These are phyloP conservation scores for Luvunga scandens DNA, from an alignment of 345 rosid species.

Conservation along the genomic window DNA sequence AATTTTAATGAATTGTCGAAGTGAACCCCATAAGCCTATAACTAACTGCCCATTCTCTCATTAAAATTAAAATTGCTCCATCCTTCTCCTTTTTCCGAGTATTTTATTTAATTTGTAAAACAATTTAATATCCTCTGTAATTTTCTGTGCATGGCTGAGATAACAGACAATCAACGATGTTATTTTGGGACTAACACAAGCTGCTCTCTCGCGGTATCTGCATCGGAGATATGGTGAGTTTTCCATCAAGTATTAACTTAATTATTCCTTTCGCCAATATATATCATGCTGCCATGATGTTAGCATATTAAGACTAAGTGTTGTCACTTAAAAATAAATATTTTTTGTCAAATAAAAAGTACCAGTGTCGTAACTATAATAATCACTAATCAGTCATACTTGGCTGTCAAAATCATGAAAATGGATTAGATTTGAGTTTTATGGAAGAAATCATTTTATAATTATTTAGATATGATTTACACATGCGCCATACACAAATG, in stretches of 20 bases:
- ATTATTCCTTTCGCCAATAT: background rate
- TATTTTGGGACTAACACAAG: constrained; percentile 60
- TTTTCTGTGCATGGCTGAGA: background rate
- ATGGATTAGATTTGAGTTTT: no score
- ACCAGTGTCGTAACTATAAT: no score
- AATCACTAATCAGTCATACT: no score
- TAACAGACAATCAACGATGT: constrained; percentile 77
- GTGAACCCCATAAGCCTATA: background rate
- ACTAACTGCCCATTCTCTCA: background rate
- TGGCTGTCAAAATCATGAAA: no score
- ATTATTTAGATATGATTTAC: no score
- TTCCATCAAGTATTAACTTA: background rate
- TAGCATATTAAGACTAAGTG: background rate
- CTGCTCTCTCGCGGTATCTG: constrained; percentile 65
- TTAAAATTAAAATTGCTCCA: background rate
- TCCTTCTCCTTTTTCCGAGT: background rate
- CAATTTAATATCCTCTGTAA: background rate
- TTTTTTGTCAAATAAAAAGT: no score
- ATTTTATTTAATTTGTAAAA: background rate
- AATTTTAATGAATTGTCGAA: background rate
- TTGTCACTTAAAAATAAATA: background rate
- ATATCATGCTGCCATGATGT: no score
- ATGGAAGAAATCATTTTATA: no score
- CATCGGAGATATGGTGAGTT: constrained; percentile 52
- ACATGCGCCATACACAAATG: no score